Evolutionary conservation across 192 early-diverging fungal genomes (phyloP).

Genomic region (Rhizophagus sp.): DNA sequence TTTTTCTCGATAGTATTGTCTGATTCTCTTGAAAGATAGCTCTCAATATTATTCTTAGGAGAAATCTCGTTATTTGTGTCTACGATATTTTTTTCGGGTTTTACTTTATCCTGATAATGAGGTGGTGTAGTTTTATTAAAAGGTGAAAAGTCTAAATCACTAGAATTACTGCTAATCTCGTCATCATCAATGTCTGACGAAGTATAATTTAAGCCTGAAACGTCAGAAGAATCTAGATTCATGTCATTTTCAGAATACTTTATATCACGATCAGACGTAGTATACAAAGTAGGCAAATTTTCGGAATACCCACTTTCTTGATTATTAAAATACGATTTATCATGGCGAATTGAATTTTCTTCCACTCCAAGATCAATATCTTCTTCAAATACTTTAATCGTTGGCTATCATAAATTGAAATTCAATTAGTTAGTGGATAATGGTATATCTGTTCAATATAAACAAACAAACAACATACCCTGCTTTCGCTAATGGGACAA

Average conservation of each 20-base stretch:
- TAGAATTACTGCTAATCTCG: slow-evolving; percentile 6
- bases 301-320: slow-evolving; percentile 28
- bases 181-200: slow-evolving; percentile 35
- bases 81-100: background rate
- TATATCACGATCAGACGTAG: slow-evolving; percentile 6
- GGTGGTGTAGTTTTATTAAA: background rate
- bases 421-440: background rate
- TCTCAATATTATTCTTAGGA: background rate
- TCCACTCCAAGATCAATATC: slow-evolving; percentile 67
- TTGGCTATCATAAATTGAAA: slow-evolving; percentile 52
- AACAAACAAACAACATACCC: background rate
- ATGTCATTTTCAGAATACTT: slow-evolving; percentile 33
- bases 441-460: background rate
- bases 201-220: slow-evolving; percentile 28
- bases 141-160: background rate
- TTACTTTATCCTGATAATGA: background rate
- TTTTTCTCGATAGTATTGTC: background rate
- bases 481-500: background rate
- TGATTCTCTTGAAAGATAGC: background rate
- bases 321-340: slow-evolving; percentile 3
- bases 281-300: background rate
- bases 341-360: slow-evolving; percentile 24
- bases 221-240: slow-evolving; percentile 34
- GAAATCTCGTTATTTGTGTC: background rate
- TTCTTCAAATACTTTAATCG: slow-evolving; percentile 72